Evolutionary conservation across 495 filamentous ascomycete species (phyloP).

Genomic region (Lentithecium fluviatile): DNA sequence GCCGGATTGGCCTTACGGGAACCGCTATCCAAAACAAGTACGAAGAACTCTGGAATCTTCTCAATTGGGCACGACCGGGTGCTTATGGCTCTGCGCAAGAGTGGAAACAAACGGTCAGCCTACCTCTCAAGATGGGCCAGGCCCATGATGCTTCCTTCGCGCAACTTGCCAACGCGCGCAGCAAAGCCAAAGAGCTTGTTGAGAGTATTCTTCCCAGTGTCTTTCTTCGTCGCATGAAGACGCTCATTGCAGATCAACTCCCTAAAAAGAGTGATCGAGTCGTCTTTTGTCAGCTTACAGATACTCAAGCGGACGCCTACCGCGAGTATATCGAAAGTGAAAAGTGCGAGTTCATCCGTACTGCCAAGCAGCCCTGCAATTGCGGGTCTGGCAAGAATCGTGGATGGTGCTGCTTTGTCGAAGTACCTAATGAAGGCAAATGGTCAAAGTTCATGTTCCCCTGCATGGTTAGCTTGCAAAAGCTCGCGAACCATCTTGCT

Average conservation of each 20-base stretch:
- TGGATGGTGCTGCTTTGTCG: constrained; percentile 77
- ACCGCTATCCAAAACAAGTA: constrained; percentile 99
- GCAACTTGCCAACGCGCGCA: constrained; percentile 77
- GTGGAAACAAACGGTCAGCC: constrained; percentile 75
- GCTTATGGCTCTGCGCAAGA: constrained; percentile 71
- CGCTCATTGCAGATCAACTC: constrained; percentile 87
- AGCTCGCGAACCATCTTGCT: constrained; percentile 88
- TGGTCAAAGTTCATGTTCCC: constrained; percentile 88
- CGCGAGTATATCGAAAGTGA: constrained; percentile 74
- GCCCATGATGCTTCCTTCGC: constrained; percentile 86
- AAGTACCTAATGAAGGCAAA: constrained; percentile 56
- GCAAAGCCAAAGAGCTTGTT: constrained; percentile 81
- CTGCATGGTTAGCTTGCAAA: constrained; percentile 75
- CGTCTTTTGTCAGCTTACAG: constrained; percentile 89
- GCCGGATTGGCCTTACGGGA: constrained; percentile 88
- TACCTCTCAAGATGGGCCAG: constrained; percentile 82
- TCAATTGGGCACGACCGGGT: constrained; percentile 97
- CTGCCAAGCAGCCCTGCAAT: constrained; percentile 63
- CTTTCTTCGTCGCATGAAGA: constrained; percentile 92
- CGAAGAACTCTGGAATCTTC: constrained; percentile 91
- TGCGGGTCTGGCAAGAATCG: constrained; percentile 69
- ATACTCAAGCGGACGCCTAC: constrained; percentile 80
- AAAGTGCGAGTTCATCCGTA: constrained; percentile 66
- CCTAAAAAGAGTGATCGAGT: constrained; percentile 93
- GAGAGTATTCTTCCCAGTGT: constrained; percentile 86